phyloP scores from a whole-genome alignment of 192 early-diverging fungal genomes.

The Coemansia pectinata region DNA sequence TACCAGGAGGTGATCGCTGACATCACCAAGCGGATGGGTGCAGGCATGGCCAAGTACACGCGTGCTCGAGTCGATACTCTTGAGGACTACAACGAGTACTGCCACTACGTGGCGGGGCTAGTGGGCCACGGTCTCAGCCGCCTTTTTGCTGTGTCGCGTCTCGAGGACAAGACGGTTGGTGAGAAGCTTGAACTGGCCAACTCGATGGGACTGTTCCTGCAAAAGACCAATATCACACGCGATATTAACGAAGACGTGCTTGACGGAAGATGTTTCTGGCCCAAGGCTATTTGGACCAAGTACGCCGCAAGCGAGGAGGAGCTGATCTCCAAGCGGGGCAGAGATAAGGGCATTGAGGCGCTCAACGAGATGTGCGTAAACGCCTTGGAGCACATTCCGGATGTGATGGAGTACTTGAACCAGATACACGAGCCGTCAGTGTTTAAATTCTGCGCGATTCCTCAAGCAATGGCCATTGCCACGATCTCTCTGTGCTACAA shows the following conservation, averaged over 20 bases:
- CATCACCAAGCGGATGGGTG: conserved; percentile 89
- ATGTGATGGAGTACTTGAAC: conserved; percentile 84
- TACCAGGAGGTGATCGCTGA: conserved; percentile 89
- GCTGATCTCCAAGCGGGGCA: conserved; percentile 69
- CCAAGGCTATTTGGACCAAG: conserved; percentile 87
- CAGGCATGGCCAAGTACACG: conserved; percentile 93
- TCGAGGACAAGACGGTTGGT: conserved; percentile 66
- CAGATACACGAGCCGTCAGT: conserved; percentile 75
- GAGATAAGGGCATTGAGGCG: conserved; percentile 70
- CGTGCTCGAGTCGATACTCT: conserved; percentile 66
- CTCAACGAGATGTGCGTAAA: conserved; percentile 89
- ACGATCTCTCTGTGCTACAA: conserved; percentile 85
- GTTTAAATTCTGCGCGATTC: conserved; percentile 96
- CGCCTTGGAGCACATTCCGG: conserved; percentile 80
- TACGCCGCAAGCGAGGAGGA: conserved; percentile 74
- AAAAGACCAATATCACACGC: conserved; percentile 98
- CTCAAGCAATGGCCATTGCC: conserved; percentile 99
- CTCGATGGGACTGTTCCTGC: conserved; percentile 96
- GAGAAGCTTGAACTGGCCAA: conserved; percentile 67
- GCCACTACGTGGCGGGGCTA: conserved; percentile 96
- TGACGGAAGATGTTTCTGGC: conserved; percentile 95
- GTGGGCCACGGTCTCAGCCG: conserved; percentile 91
- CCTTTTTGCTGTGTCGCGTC: conserved; percentile 83
- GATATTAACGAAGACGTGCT: conserved; percentile 91
- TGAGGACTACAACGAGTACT: conserved; percentile 95